Base-by-base conservation (phyloP, 306 rosid genomes). In the Luffa acutangula region DNA sequence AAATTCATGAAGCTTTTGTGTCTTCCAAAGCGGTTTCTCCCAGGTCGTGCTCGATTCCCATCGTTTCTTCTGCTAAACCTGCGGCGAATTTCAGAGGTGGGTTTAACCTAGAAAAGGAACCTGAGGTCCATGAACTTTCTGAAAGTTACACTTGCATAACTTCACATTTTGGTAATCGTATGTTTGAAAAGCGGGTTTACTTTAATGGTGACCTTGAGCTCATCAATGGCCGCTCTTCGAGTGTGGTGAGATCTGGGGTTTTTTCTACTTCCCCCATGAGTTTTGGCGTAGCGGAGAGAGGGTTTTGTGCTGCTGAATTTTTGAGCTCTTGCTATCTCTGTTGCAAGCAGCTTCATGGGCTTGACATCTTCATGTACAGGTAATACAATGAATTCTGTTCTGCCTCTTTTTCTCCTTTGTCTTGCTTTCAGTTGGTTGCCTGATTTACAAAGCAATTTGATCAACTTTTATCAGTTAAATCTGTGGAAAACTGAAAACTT, bases 331-430 rank as follows among this genome's bases (percentile, higher is more conserved):
- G 96, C 79, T 85, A 67, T 73, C 93, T 91, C 54, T 91, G 96
- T 83, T 52, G 81, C 66, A 89, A 89, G 81, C 85, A 80, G 71
- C 96, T 89, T 84, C 91, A 85, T 45, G 96, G 96, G 25, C 82
- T 86, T 25, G 96, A 91, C 85, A 91, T 91, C 74, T 91, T 91
- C 92, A 91, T 91, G 86, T 91, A 91, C 91, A 91, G 96, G 96
- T 89, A 89, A 25, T 25, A 25, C 20, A 46, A 49, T 42, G 25
- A 41, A 39, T 3, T 20, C 53, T 36, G 37, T 7, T 67, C 52
- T 63, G 0, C 25, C 31, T 37, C 53, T 9, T 6, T 69, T 43
- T 25, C 69, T 69, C 51, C 34, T 9, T 7, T 34, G 75, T 67
- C 73, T 66, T 69, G 25, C 5, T 69, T 69, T 43, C 11, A 67